Base-by-base conservation (phyloP, 202 grass and related monocot genomes). In the Digitaria exilis region DNA sequence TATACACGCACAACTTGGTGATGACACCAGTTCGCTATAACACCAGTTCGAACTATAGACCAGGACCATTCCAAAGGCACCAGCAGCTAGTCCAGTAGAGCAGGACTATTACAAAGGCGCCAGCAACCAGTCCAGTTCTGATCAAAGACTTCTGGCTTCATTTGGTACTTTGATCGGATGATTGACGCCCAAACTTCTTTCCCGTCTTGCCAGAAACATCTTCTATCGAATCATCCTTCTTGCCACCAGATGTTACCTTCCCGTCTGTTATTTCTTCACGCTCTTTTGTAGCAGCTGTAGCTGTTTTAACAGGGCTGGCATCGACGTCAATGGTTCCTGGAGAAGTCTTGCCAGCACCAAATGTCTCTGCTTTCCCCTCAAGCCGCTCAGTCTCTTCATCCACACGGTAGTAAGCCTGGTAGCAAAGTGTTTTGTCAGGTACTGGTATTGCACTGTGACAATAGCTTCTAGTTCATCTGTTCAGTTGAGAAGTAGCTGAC, bases 381-480 rank as follows among this genome's bases (percentile, higher is more conserved):
- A 5, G 42, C 42, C 4, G 58, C 55, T 86, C 76, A 65, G 14
- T 18, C 56, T 89, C 73, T 87, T 95, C 92, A n/a, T 98, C 80
- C 24, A 92, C 90, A 6, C 65, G 75, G 30, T 90, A 88, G 69
- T 95, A 95, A 43, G 80, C 92, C 96, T 98, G 83, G 32, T 25
- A 82, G 0, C 4, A 69, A 57, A 84, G 43, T 31, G 68, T 37
- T 77, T 81, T 77, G 65, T 76, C 50, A 92, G 65, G 1, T 45
- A 9, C 50, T 74, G 26, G 3, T 8, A 28, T 10, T 60, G 19
- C 58, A 48, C 29, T 56, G 49, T 2, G 26, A 68, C 2, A 4
- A 80, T 68, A 67, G 30, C 48, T 3, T 71, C 39, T 71, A 57
- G 48, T 41, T 56, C 48, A 71, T 66, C 62, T 57, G 34, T 77